Evolutionary conservation across 2,329 filamentous ascomycete genomes (phyloP).

Genomic region (Fusarium graminum): DNA sequence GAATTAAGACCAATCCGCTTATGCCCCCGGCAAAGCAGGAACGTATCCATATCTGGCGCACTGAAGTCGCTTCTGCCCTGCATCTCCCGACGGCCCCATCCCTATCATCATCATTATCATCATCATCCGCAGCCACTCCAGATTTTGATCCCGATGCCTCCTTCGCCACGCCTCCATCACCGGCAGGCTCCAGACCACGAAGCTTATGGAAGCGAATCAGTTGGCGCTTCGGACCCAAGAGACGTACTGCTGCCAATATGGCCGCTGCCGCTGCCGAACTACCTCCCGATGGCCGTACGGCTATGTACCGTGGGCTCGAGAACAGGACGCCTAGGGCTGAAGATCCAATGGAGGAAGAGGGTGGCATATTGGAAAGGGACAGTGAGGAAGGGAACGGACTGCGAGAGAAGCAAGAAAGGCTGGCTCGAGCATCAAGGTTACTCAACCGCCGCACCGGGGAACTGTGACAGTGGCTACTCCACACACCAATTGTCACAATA

Average conservation of each 20-base stretch:
- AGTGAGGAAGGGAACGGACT: conserved; percentile 48
- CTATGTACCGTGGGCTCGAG: conserved; percentile 54
- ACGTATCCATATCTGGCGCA: conserved; percentile 64
- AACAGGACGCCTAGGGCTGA: conserved; percentile 35
- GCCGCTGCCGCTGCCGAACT: conserved; percentile 43
- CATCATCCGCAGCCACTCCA: conserved; percentile 48
- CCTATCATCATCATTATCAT: conserved; percentile 52
- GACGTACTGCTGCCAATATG: conserved; percentile 35
- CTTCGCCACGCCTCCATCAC: conserved; percentile 32
- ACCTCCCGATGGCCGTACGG: conserved; percentile 49
- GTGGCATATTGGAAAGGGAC: conserved; percentile 46
- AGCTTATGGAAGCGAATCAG: conserved; percentile 49
- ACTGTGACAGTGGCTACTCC: conserved; percentile 28
- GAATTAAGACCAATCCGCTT: conserved; percentile 39
- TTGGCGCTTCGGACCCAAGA: conserved; percentile 45
- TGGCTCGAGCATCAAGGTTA: conserved; percentile 58
- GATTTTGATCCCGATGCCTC: conserved; percentile 33
- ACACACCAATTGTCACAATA: conserved; percentile 5
- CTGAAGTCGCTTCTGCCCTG: conserved; percentile 59
- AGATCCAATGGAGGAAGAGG: conserved; percentile 42
- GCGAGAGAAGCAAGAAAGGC: conserved; percentile 55
- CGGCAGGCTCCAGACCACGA: conserved; percentile 36
- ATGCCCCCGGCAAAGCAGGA: conserved; percentile 54
- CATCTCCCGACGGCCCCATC: conserved; percentile 50
- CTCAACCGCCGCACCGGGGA: conserved; percentile 47